Evolutionary conservation across 73 alveolate genomes (phyloP), one percentile per base, ranked within the genome.

Genomic region (Paramecium sonneborni): DNA sequence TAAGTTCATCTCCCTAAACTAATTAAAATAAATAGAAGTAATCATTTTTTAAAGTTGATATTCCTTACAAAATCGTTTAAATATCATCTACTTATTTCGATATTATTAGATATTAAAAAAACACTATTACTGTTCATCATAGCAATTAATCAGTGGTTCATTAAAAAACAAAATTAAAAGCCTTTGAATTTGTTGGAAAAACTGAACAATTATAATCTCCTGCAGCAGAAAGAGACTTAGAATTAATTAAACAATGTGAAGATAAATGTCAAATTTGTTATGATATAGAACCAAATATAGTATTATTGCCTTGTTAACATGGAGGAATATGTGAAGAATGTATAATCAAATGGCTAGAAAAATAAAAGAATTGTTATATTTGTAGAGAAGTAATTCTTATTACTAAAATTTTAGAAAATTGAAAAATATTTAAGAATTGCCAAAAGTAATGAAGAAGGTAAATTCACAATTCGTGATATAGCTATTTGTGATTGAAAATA

Each of bases 321-420:
- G 87, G 87, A n/a, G 87, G 87, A 2, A 1, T 74, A 18, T 74
- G 87, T 34, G 87, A 74, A 15, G 68, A 74, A 24, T 74, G 87
- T 39, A 37, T 74, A n/a, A 34, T 37, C 5, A 74, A 62, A 12
- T 62, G 84, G 84, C 24, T 62, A 30, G 84, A 62, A 9, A 62
- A 62, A 32, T 62, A 26, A 20, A 62, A 62, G 39, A 30, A 62
- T 26, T 62, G 84, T 32, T 26, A 62, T 62, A 30, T 62, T 11
- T 62, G 84, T 62, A 62, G 84, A 62, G 15, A 62, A 62, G 84
- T 62, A 62, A 26, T 12, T 14, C 0, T 1, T 23, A 23, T 12
- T 26, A 0, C 5, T 26, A 26, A n/a, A n/a, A 30, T 11, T 30
- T 30, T 30, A 62, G 84, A 26, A 62, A 62, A 62, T 62, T 7